Base-by-base conservation (phyloP, 202 grass and related monocot species). In the Musa balbisiana region DNA sequence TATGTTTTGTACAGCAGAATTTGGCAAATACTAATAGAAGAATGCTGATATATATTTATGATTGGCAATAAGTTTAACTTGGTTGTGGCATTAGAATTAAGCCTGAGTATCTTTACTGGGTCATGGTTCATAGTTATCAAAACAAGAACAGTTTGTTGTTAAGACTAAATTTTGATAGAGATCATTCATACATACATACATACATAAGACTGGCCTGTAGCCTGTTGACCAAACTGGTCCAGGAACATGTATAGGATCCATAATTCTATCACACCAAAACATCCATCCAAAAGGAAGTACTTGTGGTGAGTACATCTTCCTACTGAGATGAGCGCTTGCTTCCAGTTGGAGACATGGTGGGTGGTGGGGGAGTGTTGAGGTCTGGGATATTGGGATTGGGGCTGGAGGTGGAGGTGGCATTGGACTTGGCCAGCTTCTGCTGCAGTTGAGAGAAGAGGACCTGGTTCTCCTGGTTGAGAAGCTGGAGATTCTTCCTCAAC, bases 381-480 rank as follows among this genome's bases (percentile, higher is more conserved):
- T 70, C 67, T 51, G 67, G 67, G 29, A 70, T 70, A n/a, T 51
- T 25, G 5, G 68, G 14, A 5, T 43, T 81, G 77, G 16, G 26
- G 26, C 12, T 51, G 78, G 8, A 15, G 33, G 64, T 80, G 53
- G 73, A 2, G 26, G 43, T 50, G 43, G 20, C 5, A 13, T 63
- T 64, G 29, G 55, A 23, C 43, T 73, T 80, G 69, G 49, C 13
- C 49, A 73, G 56, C 51, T 76, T 85, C 52, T 94, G 84, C 82
- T 94, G 92, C 78, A 99, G 85, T 82, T 92, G 82, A 69, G 85
- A 80, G 49, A 95, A 80, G 72, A 99, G 85, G 15, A 72, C 85
- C 81, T 95, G 80, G 85, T 99, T 95, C 78, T 92, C 91, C 84
- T 99, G 85, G 83, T 88, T 99, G 5, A 99, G 85, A 80, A 99